Base-by-base conservation (phyloP, 2,329 filamentous ascomycete species). In the Nothophaeocryptopus gaeumannii region DNA sequence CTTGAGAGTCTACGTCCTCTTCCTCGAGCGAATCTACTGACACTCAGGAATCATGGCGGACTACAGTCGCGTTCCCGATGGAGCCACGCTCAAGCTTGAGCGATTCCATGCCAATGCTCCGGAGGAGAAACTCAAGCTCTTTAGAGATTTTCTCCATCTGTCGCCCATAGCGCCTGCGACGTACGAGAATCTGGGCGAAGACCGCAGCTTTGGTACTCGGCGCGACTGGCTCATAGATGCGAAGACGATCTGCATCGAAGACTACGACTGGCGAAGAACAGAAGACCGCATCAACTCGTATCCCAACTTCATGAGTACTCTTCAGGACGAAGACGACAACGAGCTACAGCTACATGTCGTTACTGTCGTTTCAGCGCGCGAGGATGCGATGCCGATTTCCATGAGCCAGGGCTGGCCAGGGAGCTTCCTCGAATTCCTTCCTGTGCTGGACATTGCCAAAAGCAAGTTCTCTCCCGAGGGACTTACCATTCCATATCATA, bases 401-500 rank as follows among this genome's bases (percentile, higher is more conserved):
- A 63, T 67, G 44, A 50, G 58, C 2, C 67, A 69, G 47, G 66
- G 66, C 29, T 68, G 65, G 67, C 67, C 67, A 8, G 64, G 67
- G 5, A 62, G 58, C 8, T 66, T 69, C 45, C 42, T 68, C 8
- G 68, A 69, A 46, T 63, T 65, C 10, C 32, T 53, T 9, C 54
- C 54, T 5, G 54, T 69, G 3, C 53, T 70, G 12, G 50, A 51
- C n/a, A 43, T 46, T 1, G 49, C 69, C 8, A 58, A 50, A 8
- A 45, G 55, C 2, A 73, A 72, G 40, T 79, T 80, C 58, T 69
- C 72, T 0, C 70, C 77, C 0, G 64, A 72, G 1, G 1, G 69
- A 67, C 0, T 64, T 81, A 8, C 78, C 78, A 0, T 82, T 78
- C 57, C 78, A 82, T 53, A 61, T 81, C 36, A 69, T 82, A 33